Evolutionary conservation across 495 filamentous ascomycete species (phyloP), one percentile per base, ranked within the genome.

Genomic region (Aspergillus ostianus): DNA sequence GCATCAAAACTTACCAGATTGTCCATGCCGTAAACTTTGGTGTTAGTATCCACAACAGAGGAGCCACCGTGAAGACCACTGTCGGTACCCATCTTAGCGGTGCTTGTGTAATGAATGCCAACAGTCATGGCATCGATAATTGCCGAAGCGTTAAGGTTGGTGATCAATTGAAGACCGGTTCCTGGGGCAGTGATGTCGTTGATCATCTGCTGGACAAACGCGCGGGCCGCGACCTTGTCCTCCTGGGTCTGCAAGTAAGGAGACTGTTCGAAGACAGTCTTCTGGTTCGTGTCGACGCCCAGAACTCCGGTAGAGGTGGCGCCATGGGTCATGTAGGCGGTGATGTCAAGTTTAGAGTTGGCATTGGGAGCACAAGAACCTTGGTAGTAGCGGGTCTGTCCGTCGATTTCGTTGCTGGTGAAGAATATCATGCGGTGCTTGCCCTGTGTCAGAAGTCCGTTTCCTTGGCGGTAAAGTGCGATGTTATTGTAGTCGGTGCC

Each of bases 61-160:
- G 81, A 80, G 44, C 87, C 86, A 20, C 73, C 74, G 55, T 74
- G 72, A 26, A 85, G 79, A 20, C 87, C 87, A 61, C 85, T 84
- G 66, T 87, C 83, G 29, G 72, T 69, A 45, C 86, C 86, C 51
- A 89, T 71, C 75, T 87, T 90, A 47, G 76, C 73, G 32, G 78
- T 82, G 29, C 80, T 81, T 61, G 88, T 80, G 86, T 88, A 91
- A 79, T 91, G 89, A 71, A 88, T 90, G 59, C 87, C 75, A 30
- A 85, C 76, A 21, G 84, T 83, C 13, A 62, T 51, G 18, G 62
- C 53, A 2, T 69, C 60, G 52, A 81, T 80, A 30, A 81, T 76
- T 45, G 82, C 70, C 62, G 84, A 82, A 53, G 63, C 61, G 47
- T 84, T 79, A 41, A 86, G 80, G 66, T 85, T 86, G 2, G 82